phyloP scores from a whole-genome alignment of 2,329 filamentous ascomycete genomes.

The Endothia cerciana region DNA sequence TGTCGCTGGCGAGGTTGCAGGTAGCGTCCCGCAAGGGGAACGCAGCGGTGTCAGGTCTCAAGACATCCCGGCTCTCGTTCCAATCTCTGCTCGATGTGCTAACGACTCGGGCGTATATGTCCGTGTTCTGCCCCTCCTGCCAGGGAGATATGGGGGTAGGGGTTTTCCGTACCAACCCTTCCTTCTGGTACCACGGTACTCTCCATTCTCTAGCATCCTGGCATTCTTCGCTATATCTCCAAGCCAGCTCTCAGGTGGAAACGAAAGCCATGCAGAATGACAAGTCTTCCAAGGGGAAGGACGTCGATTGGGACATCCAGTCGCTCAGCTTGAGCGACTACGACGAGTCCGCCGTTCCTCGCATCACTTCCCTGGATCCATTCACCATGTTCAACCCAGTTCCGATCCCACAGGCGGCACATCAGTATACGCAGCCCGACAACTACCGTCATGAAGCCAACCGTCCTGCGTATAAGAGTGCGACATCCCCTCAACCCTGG shows the following conservation, averaged over 20 bases:
- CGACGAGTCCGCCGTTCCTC: background rate
- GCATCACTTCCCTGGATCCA: background rate
- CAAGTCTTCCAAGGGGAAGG: conserved; percentile 3
- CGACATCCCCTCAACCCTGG: background rate
- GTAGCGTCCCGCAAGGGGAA: background rate
- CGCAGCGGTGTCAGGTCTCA: background rate
- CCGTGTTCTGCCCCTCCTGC: background rate
- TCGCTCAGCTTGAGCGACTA: conserved; percentile 16
- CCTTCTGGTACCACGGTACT: background rate
- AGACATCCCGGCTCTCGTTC: background rate
- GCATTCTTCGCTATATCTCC: background rate
- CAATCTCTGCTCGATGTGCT: background rate
- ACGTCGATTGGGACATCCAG: background rate
- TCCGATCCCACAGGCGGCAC: background rate
- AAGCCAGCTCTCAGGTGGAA: conserved; percentile 7
- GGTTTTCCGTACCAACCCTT: background rate
- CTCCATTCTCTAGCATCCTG: background rate
- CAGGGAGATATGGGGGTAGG: background rate
- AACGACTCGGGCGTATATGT: background rate
- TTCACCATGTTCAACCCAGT: background rate
- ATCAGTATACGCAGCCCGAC: background rate
- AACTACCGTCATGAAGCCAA: background rate
- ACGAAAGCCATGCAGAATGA: conserved; percentile 14
- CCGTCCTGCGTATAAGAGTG: background rate
- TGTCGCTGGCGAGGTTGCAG: conserved; percentile 2